Percentiles rank a stretch among this genome's conserved stretches.
Conservation (phyloP, 495 filamentous ascomycete genomes). For the Penicillium steckii region DNA sequence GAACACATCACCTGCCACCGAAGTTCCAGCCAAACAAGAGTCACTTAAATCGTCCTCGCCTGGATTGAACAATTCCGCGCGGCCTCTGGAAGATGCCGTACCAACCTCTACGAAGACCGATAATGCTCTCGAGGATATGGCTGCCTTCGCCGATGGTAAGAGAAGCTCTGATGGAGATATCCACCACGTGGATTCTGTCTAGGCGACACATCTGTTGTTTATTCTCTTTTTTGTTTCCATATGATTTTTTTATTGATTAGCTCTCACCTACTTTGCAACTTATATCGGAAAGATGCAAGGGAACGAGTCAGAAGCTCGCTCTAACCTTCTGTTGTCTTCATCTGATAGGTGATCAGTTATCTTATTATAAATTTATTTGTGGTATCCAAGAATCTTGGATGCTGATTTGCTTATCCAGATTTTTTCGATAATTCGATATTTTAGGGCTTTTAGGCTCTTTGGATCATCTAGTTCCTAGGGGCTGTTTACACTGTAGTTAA, state of each 20-base stretch:
- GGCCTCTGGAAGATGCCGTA: not conserved
- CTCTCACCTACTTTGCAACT: not conserved
- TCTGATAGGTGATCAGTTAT: not conserved
- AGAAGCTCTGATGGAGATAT: slow-evolving; percentile 26
- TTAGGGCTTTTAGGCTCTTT: no score
- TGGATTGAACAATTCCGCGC: slow-evolving; percentile 4
- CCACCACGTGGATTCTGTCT: slow-evolving; percentile 3
- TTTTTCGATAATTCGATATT: not conserved
- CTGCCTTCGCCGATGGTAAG: slow-evolving; percentile 36
- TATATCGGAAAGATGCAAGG: slow-evolving; percentile 5
- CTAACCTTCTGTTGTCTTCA: not conserved
- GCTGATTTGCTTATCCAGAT: not conserved
- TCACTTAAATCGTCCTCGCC: slow-evolving; percentile 3
- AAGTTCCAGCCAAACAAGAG: slow-evolving; percentile 12
- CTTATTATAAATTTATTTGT: not conserved
- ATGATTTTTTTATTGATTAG: not conserved
- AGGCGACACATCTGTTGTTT: not conserved
- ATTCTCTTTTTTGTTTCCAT: slow-evolving; percentile 3
- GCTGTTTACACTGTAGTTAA: no score
- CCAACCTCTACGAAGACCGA: slow-evolving; percentile 18
- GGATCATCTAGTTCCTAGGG: no score
- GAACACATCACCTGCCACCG: not conserved
- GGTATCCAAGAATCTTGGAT: not conserved
- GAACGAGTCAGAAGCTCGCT: not conserved
- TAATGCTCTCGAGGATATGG: slow-evolving; percentile 22